These are phyloP conservation scores for Nakazawaea holstii DNA, from an alignment of 805 yeast genomes.

Conservation along the genomic window DNA sequence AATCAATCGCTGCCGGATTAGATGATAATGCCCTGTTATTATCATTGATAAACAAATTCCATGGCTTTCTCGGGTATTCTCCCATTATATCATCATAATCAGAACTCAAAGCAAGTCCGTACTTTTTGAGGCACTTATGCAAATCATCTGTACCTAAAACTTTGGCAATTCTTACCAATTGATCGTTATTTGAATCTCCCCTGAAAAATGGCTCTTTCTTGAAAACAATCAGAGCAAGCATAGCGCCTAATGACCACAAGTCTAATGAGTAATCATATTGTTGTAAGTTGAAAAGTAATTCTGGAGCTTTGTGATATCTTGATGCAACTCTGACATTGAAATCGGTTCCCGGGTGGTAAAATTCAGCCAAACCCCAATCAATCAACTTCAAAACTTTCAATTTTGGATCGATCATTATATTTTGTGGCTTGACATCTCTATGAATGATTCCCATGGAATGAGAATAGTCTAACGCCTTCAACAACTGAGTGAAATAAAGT, in stretches of 20 bases:
- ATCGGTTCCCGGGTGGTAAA: constrained; percentile 84
- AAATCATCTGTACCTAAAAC: constrained; percentile 83
- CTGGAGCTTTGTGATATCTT: constrained; percentile 90
- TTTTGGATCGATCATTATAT: constrained; percentile 85
- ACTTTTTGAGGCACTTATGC: constrained; percentile 58
- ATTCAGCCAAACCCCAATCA: constrained; percentile 95
- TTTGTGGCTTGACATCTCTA: constrained; percentile 91
- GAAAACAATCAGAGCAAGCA: constrained; percentile 84
- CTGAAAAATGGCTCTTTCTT: constrained; percentile 90
- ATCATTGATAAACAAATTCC: constrained; percentile 56
- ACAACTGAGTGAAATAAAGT: constrained; percentile 76
- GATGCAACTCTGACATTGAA: constrained; percentile 92
- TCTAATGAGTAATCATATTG: constrained; percentile 86
- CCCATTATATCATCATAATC: constrained; percentile 77
- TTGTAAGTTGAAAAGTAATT: constrained; percentile 73
- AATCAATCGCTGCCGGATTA: constrained; percentile 54
- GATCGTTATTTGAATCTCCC: constrained; percentile 88
- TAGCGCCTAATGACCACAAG: constrained; percentile 88
- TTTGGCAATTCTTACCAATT: constrained; percentile 82
- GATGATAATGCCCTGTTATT: constrained; percentile 46
- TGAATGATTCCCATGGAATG: constrained; percentile 96
- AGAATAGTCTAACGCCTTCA: constrained; percentile 83
- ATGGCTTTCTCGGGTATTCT: constrained; percentile 58
- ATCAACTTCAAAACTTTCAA: constrained; percentile 60
- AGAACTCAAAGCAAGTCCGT: constrained; percentile 61